phyloP scores from a whole-genome alignment of 495 filamentous ascomycete genomes.

The Extremus antarcticus region DNA sequence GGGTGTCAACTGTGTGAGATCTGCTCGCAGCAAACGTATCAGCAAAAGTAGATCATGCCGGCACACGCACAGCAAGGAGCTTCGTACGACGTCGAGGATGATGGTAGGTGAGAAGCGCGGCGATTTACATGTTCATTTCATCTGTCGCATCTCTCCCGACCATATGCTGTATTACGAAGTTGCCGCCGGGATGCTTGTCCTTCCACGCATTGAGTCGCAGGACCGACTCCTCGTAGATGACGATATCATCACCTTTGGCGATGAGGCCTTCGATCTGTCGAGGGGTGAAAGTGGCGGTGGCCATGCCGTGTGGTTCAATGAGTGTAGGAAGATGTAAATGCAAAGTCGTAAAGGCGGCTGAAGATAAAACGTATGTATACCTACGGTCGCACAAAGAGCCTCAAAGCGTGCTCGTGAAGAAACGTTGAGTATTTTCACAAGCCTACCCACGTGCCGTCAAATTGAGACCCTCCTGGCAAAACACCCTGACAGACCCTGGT shows the following conservation, averaged over 20 bases:
- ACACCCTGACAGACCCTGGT: too few species aligned
- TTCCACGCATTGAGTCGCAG: slow-evolving; percentile 38
- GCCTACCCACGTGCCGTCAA: too few species aligned
- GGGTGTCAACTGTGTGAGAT: slow-evolving; percentile 4
- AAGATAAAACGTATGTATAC: neutral
- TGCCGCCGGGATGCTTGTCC: slow-evolving; percentile 37
- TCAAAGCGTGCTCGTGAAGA: too few species aligned
- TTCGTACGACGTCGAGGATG: too few species aligned
- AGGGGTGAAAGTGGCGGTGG: slow-evolving; percentile 13
- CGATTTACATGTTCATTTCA: slow-evolving; percentile 38
- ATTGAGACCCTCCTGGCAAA: too few species aligned
- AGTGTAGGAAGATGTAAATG: neutral
- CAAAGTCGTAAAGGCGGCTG: neutral
- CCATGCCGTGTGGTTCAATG: slow-evolving; percentile 10
- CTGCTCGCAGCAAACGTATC: too few species aligned
- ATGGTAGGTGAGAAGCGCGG: slow-evolving; percentile 3
- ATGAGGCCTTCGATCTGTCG: slow-evolving; percentile 32
- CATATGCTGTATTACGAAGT: slow-evolving; percentile 39
- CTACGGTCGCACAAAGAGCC: neutral
- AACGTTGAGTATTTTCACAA: neutral
- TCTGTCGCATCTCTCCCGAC: slow-evolving; percentile 42
- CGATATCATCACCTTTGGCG: slow-evolving; percentile 34
- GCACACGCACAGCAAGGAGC: too few species aligned
- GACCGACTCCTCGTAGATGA: slow-evolving; percentile 37
- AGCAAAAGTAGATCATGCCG: too few species aligned